Evolutionary conservation across 106 monocot genomes (phyloP), one percentile per base, ranked within the genome.

Genomic region (Allium sativum): DNA sequence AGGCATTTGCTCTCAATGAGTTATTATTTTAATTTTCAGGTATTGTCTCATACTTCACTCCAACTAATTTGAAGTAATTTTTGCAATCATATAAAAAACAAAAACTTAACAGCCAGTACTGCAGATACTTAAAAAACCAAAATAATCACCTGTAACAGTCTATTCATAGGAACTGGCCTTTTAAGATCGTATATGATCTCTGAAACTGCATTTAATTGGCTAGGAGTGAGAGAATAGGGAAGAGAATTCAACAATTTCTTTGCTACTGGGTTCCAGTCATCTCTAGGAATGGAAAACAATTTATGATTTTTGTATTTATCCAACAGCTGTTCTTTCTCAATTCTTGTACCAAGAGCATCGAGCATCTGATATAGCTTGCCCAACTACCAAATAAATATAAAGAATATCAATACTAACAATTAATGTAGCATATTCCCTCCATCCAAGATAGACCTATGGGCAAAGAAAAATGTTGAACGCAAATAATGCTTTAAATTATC

Each of bases 131-230:
- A 45, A 63, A 46, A 45, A 13, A 56, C 6, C 42, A 60, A 0
- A 18, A 18, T 1, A 8, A 48, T 10, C 65, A 96, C 96, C 84
- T 96, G 96, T 65, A 98, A 74, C 68, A 98, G 96, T 70, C 98
- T 75, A 41, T 88, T 92, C 98, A 98, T 98, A 21, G 98, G 98
- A 7, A 98, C 84, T 61, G 85, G 91, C 57, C 80, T 82, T 48
- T 69, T 84, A 41, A 98, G 92, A 77, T 98, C 98, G 78, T 77
- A 88, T 70, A 98, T 98, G 51, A 98, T 98, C 73, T 98, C 98
- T 57, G 87, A 88, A 74, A 82, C 80, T 42, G 98, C 98, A 82
- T 78, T 82, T 47, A 85, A 67, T 69, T 98, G 98, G 65, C 91
- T 77, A 62, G 79, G 77, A 62, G 98, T 98, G 44, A 98, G 82